Conservation (phyloP, 495 filamentous ascomycete genomes). For the Lophium mytilinum region DNA sequence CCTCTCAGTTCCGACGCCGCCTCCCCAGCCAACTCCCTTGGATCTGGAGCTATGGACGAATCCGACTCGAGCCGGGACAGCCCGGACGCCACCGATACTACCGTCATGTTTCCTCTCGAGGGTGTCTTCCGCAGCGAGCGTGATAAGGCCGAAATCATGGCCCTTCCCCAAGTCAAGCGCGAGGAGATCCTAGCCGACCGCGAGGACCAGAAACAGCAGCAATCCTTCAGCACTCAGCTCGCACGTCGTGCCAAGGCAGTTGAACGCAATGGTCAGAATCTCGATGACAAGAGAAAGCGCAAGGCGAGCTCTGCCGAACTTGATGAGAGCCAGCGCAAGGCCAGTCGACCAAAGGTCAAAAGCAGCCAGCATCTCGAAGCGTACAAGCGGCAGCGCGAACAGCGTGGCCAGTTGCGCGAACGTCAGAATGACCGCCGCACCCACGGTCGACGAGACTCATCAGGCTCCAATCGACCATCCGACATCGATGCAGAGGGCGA, state of each 20-base stretch:
- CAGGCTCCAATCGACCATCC: constrained; percentile 37
- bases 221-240: constrained; percentile 76
- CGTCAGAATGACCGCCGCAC: constrained; percentile 60
- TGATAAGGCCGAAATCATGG: constrained; percentile 77
- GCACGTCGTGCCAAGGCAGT: constrained; percentile 60
- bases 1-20: constrained; percentile 46
- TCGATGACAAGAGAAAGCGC: constrained; percentile 64
- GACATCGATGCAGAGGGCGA: constrained; percentile 65
- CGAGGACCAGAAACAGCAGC: constrained; percentile 67
- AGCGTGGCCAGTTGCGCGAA: constrained; percentile 70
- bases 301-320: constrained; percentile 67
- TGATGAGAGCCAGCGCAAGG: constrained; percentile 68
- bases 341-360: constrained; percentile 69
- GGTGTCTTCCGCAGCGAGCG: constrained; percentile 71
- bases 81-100: constrained; percentile 42
- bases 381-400: constrained; percentile 75
- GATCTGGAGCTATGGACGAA: constrained; percentile 84
- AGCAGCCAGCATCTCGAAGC: constrained; percentile 50
- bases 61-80: constrained; percentile 63
- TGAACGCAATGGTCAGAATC: constrained; percentile 36
- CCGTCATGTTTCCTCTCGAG: constrained; percentile 74
- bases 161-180: constrained; percentile 80
- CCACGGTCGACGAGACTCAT: constrained; percentile 34
- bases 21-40: constrained; percentile 69
- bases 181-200: constrained; percentile 86